phyloP scores from a whole-genome alignment of 352 stramenopile genomes.

The Elongisporangium anandrum region DNA sequence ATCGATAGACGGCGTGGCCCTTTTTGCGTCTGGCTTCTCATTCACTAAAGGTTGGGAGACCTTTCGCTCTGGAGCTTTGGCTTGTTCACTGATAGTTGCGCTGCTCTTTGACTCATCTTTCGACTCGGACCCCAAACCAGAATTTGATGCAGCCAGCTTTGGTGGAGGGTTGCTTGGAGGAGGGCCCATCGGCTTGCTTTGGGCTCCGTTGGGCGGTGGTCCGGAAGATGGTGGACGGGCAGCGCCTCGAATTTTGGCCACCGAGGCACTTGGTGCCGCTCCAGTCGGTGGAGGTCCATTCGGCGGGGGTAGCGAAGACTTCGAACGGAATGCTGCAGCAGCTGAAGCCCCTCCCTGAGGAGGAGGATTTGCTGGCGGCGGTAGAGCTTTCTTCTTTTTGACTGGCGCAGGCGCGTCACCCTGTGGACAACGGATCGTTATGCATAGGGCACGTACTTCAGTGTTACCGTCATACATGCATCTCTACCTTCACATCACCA shows the following conservation, averaged over 20 bases:
- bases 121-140: not conserved
- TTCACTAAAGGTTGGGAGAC: conserved; percentile 9
- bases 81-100: conserved; percentile 5
- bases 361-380: conserved; percentile 62
- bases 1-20: conserved; percentile 9
- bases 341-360: conserved; percentile 51
- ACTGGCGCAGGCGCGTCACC: not conserved
- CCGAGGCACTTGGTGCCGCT: conserved; percentile 44
- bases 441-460: not conserved
- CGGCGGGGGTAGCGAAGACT: conserved; percentile 51
- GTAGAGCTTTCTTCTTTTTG: conserved; percentile 60
- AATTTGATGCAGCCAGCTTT: conserved; percentile 2
- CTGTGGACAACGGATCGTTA: not conserved
- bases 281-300: conserved; percentile 56
- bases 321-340: conserved; percentile 62
- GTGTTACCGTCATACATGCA: not conserved
- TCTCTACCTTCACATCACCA: not conserved
- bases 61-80: conserved; percentile 10
- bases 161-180: conserved; percentile 11
- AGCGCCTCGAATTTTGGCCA: conserved; percentile 71
- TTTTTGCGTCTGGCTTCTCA: conserved; percentile 29
- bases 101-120: not conserved
- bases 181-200: conserved; percentile 16
- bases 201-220: conserved; percentile 21
- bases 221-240: conserved; percentile 36